phyloP scores from a whole-genome alignment of 345 rosid genomes.

The Arabidopsis suecica region DNA sequence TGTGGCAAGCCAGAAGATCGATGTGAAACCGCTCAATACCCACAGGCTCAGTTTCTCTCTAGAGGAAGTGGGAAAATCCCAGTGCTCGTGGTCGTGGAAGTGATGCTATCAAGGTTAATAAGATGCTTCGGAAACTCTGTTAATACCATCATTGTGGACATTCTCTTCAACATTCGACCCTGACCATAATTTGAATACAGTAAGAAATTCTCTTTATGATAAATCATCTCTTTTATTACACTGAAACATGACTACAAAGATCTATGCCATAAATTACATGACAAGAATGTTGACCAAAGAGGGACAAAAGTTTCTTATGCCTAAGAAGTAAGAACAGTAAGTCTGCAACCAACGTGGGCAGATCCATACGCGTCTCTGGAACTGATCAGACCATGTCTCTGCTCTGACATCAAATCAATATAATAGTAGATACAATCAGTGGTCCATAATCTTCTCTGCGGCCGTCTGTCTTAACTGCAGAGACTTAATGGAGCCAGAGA shows the following conservation, averaged over 20 bases:
- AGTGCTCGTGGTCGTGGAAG: slow-evolving; percentile 74
- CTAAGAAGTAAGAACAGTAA: not conserved
- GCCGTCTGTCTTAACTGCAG: not conserved
- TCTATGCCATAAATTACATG: not conserved
- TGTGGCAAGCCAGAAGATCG: not conserved
- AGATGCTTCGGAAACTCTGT: not conserved
- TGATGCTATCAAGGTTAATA: slow-evolving; percentile 64
- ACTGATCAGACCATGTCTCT: slow-evolving; percentile 5
- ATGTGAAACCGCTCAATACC: not conserved
- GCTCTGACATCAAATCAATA: not conserved
- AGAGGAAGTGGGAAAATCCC: slow-evolving; percentile 60
- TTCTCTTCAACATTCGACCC: not conserved
- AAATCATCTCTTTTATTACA: not conserved
- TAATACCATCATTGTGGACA: not conserved
- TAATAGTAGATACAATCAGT: slow-evolving; percentile 1
- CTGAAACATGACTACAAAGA: not conserved
- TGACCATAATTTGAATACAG: not conserved
- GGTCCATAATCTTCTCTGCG: not conserved
- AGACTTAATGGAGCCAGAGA: not conserved
- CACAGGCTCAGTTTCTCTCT: not conserved
- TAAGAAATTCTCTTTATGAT: not conserved
- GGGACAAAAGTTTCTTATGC: not conserved
- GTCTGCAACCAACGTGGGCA: not conserved
- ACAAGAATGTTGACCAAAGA: not conserved
- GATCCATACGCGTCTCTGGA: not conserved